These are phyloP conservation scores for Mycena rebaudengoi DNA, from an alignment of 768 basidiomycete genomes.

Conservation along the genomic window DNA sequence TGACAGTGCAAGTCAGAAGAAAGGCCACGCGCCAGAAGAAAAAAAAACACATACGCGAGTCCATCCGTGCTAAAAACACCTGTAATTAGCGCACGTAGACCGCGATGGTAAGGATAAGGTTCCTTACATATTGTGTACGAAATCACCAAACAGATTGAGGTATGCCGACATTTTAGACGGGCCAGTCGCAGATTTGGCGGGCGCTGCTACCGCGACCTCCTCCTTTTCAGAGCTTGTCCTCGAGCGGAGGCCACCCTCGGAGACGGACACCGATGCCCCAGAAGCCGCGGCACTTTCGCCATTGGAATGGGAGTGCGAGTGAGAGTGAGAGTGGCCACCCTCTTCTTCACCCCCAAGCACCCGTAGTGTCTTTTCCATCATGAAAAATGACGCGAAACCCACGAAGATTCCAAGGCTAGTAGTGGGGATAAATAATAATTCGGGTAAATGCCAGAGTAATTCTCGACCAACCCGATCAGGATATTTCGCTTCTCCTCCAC, in stretches of 20 bases:
- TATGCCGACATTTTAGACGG: constrained; percentile 91
- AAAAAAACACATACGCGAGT: constrained; percentile 68
- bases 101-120: constrained; percentile 21
- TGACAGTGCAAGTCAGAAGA: constrained; percentile 34
- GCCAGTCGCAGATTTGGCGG: constrained; percentile 47
- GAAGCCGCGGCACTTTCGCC: constrained; percentile 52
- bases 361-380: constrained; percentile 91
- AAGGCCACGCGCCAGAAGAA: constrained; percentile 2
- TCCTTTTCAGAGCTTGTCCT: constrained; percentile 41
- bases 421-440: too few species aligned
- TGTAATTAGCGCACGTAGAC: constrained; percentile 24
- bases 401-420: constrained; percentile 79
- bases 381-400: constrained; percentile 90
- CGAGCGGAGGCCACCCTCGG: constrained; percentile 58
- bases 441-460: background rate
- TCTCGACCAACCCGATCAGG: constrained; percentile 73
- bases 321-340: constrained; percentile 68
- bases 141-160: constrained; percentile 92
- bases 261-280: constrained; percentile 50
- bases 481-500: constrained; percentile 94
- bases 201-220: constrained; percentile 38
- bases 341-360: constrained; percentile 75
- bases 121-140: constrained; percentile 94
- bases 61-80: constrained; percentile 79
- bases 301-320: constrained; percentile 55